Base-by-base conservation (phyloP, 495 filamentous ascomycete genomes). In the Jackrogersella minutella region DNA sequence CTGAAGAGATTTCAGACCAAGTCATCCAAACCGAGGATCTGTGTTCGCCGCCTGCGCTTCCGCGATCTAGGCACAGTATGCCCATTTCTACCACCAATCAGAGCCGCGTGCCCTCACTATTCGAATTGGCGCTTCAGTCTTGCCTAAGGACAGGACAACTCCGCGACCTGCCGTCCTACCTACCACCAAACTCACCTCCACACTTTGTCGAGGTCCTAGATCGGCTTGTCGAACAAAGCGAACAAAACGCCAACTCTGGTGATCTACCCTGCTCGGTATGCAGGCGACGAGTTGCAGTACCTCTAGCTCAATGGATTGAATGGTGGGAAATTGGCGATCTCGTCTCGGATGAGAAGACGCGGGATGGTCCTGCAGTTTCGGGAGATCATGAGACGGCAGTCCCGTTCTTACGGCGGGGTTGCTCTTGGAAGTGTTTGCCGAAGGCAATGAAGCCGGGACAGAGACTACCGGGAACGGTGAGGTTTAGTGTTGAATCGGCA, bases 251-350 rank as follows among this genome's bases (percentile, higher is more conserved):
- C 16, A 70, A 74, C 30, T 55, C 71, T 0, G 88, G 87, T 7
- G 83, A 82, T 1, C 75, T 82, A 52, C 70, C 68, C 26, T 93
- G 90, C 76, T 86, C 88, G 0, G 76, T 87, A 0, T 93, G 90
- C 58, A 69, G 80, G 34, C 76, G 79, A 19, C 74, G 75, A n/a
- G 89, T 85, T 43, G 79, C 89, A 19, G 75, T 89, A 30, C 80
- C 85, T 34, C 74, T 87, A 9, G 79, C 88, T 0, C 82, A 90
- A 65, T 93, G 90, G 90, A 81, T 91, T 47, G 90, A 93, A 71
- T 92, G 88, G 85, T 91, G 88, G 87, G 81, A 86, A 71, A 66
- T 79, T 30, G 66, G 67, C 5, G 68, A 69, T 36, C 30, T 49
- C 13, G 13, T 7, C 4, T 14, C 40, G 11, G 24, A 50, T 57